phyloP scores from a whole-genome alignment of 768 basidiomycete species.

The Aureoboletus auriporus region DNA sequence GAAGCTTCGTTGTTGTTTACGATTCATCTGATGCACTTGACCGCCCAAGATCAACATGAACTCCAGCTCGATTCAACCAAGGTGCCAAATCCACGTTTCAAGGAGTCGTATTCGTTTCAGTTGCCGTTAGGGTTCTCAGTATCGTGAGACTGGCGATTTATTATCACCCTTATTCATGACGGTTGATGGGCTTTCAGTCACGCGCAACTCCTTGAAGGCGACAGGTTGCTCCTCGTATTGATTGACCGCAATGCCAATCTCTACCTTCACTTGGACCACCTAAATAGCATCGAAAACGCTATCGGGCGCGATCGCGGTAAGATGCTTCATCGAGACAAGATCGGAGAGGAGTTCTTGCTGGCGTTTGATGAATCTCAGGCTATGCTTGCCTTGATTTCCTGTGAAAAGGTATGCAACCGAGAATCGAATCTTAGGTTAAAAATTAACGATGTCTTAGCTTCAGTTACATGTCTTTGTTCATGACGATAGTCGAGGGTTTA shows the following conservation, averaged over 20 bases:
- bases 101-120: conserved; percentile 22
- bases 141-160: conserved; percentile 12
- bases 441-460: conserved; percentile 20
- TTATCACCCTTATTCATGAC: neutral
- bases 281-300: conserved; percentile 31
- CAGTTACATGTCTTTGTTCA: conserved; percentile 45
- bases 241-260: conserved; percentile 31
- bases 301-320: conserved; percentile 31
- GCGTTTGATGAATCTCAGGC: conserved; percentile 51
- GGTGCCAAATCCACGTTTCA: conserved; percentile 24
- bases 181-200: conserved; percentile 20
- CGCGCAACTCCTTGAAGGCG: conserved; percentile 38
- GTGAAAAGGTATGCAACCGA: conserved; percentile 34
- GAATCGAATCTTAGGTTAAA: neutral
- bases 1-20: conserved; percentile 22
- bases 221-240: conserved; percentile 38
- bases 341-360: conserved; percentile 42
- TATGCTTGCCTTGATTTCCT: conserved; percentile 43
- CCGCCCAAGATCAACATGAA: conserved; percentile 27
- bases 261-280: conserved; percentile 35
- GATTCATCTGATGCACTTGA: conserved; percentile 27
- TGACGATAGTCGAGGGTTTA: conserved; percentile 44
- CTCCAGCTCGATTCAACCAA: conserved; percentile 21
- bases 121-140: conserved; percentile 20
- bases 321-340: conserved; percentile 39